Base-by-base conservation (phyloP, 78 protist genomes). In the Dictyostelium capitatum region DNA sequence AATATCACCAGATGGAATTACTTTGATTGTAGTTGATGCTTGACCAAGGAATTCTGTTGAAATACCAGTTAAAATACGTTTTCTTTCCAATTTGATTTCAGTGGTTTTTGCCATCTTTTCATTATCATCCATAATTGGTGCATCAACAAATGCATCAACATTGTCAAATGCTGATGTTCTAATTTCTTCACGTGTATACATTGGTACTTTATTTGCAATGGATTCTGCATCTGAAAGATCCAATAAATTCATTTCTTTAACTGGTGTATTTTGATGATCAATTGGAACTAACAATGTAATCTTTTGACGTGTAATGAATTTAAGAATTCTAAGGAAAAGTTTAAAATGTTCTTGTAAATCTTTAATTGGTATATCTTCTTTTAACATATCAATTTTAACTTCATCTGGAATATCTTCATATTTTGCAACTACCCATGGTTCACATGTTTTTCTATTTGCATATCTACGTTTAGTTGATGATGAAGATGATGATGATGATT, bases 391-490 rank as follows among this genome's bases (percentile, higher is more conserved):
- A 23, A 17, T 23, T 10, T 32, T 62, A 19, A 87, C 69, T 3
- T 74, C 84, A 4, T 41, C 77, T 7, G 93, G 93, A 17, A 87
- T 17, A 32, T 87, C 93, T 3, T 75, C 84, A 65, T 57, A 87
- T 5, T 32, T 47, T 4, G 62, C 25, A 8, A 87, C 64, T 9
- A 37, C 43, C n/a, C 79, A 41, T 28, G 69, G 64, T n/a, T 70
- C 78, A 64, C 78, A 73, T 37, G 54, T 17, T 57, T 87, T 87
- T 77, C 93, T 56, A 62, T 87, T 87, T n/a, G 93, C 93, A 51
- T 87, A 87, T 75, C 93, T 80, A 41, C 79, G 62, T 62, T 77
- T 87, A 1, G 43, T 59, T 1, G 84, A 41, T n/a, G 43, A 57
- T 23, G 56, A 41, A 6, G 69, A 59, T 8, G 65, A 43, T n/a